Evolutionary conservation across 306 rosid species (phyloP), one percentile per base, ranked within the genome.

Genomic region (Quercus bicolor): DNA sequence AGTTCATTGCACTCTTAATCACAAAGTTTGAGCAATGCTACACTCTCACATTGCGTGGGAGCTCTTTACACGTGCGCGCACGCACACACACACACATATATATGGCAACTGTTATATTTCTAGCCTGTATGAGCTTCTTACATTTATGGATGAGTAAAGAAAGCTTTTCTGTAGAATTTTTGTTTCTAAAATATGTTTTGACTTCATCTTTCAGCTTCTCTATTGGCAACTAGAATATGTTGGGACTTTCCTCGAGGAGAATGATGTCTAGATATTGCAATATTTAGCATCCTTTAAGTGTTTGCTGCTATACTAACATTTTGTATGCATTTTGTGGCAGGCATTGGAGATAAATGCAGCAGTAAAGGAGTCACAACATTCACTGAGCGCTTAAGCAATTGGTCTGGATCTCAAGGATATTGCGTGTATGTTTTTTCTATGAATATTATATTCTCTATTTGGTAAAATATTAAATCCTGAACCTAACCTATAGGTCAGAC

Each of bases 351-450:
- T 83, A 51, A 78, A 72, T 91, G 93, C 85, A 86, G 55, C 78
- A 70, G 78, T 82, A 26, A 28, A 10, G 93, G 86, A 76, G 28
- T 85, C 15, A 6, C 33, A 28, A 76, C 54, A 20, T 89, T 91
- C 45, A 72, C 87, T 0, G 76, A 86, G 79, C 82, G 51, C 55
- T 78, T 91, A 71, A 85, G 88, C 76, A 79, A 83, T 48, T 87
- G 89, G 92, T 91, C 97, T 66, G 88, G 89, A 66, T 86, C 93
- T 71, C 86, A 82, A 80, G 93, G 93, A 86, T 78, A 87, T 53
- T 91, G 93, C 89, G 8, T 89, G 97, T 91, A 86, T 31, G 93
- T 53, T 60, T 24, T 69, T 65, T 26, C 0, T 73, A 18, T 68
- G 43, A 76, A 51, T 45, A 65, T 52, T 56, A 57, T 55, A 70